Conservation (phyloP, 2,329 filamentous ascomycete genomes). For the Penicillium sp. region DNA sequence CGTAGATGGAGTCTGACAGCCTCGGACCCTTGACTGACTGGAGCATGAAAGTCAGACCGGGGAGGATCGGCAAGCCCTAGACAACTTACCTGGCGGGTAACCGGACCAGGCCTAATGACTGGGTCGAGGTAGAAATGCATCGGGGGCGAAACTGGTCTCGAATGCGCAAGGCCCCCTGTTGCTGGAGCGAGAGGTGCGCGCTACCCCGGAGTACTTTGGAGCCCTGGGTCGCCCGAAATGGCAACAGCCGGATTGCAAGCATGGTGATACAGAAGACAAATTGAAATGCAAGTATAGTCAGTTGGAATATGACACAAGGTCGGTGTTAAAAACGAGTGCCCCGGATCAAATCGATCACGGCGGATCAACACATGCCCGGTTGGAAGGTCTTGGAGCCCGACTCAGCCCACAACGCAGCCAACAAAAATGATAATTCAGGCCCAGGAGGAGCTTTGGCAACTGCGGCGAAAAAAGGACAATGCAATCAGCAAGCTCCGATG, state of each 20-base stretch:
- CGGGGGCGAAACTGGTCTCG: not conserved
- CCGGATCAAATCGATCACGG: not conserved
- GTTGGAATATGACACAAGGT: not conserved
- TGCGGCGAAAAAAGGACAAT: not conserved
- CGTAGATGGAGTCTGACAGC: not conserved
- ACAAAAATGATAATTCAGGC: not conserved
- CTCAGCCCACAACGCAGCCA: not conserved
- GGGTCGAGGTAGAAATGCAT: conserved; percentile 13
- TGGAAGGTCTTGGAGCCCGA: not conserved
- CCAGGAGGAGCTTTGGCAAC: not conserved
- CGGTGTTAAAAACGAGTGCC: conserved; percentile 2
- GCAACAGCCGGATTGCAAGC: conserved; percentile 11
- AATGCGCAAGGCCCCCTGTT: conserved; percentile 4
- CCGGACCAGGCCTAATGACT: not conserved
- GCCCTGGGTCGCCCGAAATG: conserved; percentile 7
- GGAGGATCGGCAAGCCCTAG: too few relatives aligned
- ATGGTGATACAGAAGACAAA: conserved; percentile 12
- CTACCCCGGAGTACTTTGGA: conserved; percentile 1
- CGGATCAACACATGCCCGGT: conserved; percentile 2
- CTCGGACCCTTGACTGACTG: conserved; percentile 5
- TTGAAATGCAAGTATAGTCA: not conserved
- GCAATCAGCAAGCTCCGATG: not conserved
- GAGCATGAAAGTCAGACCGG: conserved; percentile 1
- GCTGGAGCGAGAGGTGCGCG: conserved; percentile 2
- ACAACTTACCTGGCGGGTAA: conserved; percentile 11